These are phyloP conservation scores for Botrytis medusae DNA, from an alignment of 2,329 filamentous ascomycete genomes.

Conservation along the genomic window DNA sequence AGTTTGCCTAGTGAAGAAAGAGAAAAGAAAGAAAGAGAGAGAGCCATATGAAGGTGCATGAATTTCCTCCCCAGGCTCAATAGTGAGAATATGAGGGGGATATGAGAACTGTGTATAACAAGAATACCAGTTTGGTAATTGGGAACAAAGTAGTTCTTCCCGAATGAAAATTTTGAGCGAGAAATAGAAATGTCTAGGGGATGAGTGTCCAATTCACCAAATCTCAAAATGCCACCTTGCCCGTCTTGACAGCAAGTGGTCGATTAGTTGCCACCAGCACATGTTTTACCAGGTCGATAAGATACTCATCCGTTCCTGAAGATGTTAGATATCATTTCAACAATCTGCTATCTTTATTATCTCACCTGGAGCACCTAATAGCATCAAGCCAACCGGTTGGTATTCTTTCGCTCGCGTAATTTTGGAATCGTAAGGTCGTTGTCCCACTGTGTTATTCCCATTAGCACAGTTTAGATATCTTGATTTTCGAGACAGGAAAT, in stretches of 20 bases:
- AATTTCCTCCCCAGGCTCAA: background rate
- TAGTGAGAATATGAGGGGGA: fast-evolving
- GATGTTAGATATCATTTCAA: background rate
- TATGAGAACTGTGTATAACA: fast-evolving
- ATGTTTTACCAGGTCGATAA: slow-evolving; percentile 17
- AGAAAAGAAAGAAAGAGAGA: background rate
- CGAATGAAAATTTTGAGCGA: background rate
- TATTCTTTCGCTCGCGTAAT: slow-evolving; percentile 20
- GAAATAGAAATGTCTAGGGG: fast-evolving
- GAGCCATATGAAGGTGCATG: fast-evolving
- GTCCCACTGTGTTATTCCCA: slow-evolving; percentile 23
- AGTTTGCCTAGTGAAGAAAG: fast-evolving
- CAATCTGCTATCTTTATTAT: background rate
- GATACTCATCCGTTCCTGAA: slow-evolving; percentile 21
- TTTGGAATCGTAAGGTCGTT: slow-evolving; percentile 26
- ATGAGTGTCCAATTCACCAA: fast-evolving
- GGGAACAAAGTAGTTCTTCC: too few relatives aligned
- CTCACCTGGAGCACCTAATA: slow-evolving; percentile 27
- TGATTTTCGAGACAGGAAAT: background rate
- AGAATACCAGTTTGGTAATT: background rate
- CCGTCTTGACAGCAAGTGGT: slow-evolving; percentile 4
- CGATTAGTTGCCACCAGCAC: background rate
- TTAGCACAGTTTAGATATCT: background rate
- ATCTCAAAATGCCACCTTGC: slow-evolving; percentile 2
- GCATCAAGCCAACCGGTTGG: slow-evolving; percentile 29